phyloP scores from a whole-genome alignment of 805 yeast genomes.

The Ascoidea tarda region DNA sequence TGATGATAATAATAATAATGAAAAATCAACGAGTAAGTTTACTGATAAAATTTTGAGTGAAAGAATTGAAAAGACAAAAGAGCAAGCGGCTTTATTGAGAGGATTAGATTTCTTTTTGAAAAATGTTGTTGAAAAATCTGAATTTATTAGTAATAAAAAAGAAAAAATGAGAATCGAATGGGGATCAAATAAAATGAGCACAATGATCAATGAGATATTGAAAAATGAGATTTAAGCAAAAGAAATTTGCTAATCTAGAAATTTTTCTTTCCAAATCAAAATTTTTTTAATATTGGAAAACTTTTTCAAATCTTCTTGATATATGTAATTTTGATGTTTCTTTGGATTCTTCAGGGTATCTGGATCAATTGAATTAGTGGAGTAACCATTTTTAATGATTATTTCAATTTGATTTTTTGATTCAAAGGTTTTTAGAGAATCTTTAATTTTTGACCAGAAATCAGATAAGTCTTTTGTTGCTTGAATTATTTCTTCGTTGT shows the following conservation, averaged over 20 bases:
- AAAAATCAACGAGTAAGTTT: conserved; percentile 16
- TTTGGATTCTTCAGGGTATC: too few species aligned
- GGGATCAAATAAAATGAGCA: conserved; percentile 46
- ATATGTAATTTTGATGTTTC: too few species aligned
- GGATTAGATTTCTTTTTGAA: conserved; percentile 55
- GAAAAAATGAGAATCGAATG: conserved; percentile 47
- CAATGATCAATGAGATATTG: conserved; percentile 33
- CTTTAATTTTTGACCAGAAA: too few species aligned
- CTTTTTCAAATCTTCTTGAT: background rate
- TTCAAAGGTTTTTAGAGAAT: too few species aligned
- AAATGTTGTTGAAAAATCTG: conserved; percentile 29
- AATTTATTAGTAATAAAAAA: conserved; percentile 35
- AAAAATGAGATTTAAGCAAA: conserved; percentile 3
- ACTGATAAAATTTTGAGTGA: conserved; percentile 19
- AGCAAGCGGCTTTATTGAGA: conserved; percentile 40
- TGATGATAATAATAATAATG: conserved; percentile 15
- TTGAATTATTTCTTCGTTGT: too few species aligned
- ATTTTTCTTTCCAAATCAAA: conserved; percentile 6
- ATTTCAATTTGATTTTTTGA: too few species aligned
- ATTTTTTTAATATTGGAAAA: background rate
- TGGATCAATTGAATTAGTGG: too few species aligned
- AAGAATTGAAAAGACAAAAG: conserved; percentile 26
- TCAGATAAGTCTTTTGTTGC: too few species aligned
- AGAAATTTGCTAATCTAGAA: conserved; percentile 1
- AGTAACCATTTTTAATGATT: too few species aligned